phyloP scores from a whole-genome alignment of 805 yeast genomes.

The Kodamaea restingae region DNA sequence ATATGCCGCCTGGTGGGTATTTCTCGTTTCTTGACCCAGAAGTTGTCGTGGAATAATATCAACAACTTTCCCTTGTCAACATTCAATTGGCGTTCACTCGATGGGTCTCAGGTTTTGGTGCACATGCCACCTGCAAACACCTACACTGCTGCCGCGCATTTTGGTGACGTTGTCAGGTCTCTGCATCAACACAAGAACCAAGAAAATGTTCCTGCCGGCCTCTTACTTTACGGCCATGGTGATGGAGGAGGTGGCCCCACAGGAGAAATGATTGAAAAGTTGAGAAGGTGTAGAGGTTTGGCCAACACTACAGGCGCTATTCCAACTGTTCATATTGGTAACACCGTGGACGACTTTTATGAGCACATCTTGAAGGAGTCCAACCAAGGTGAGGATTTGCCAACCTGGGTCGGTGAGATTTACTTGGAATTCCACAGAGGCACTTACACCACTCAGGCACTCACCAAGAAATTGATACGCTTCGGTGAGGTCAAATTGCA shows the following conservation, averaged over 20 bases:
- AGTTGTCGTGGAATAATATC: constrained; percentile 94
- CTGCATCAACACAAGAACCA: constrained; percentile 78
- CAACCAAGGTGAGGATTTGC: constrained; percentile 61
- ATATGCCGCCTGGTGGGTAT: constrained; percentile 84
- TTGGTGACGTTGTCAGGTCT: constrained; percentile 86
- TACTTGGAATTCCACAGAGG: constrained; percentile 96
- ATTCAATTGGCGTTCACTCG: constrained; percentile 93
- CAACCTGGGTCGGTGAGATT: constrained; percentile 90
- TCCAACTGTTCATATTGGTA: constrained; percentile 78
- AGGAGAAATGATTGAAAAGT: constrained; percentile 86
- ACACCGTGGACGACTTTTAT: constrained; percentile 76
- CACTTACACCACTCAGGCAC: constrained; percentile 92
- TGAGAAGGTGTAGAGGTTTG: constrained; percentile 86
- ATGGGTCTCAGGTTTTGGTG: constrained; percentile 87
- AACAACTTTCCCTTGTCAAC: constrained; percentile 86
- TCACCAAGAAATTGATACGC: constrained; percentile 77
- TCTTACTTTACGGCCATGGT: constrained; percentile 86
- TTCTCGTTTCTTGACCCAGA: constrained; percentile 84
- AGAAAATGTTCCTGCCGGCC: constrained; percentile 73
- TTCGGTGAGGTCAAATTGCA: constrained; percentile 69
- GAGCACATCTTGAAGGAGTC: constrained; percentile 60
- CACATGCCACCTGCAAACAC: constrained; percentile 99
- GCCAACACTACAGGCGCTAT: constrained; percentile 74
- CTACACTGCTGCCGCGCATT: constrained; percentile 88
- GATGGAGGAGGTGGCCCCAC: constrained; percentile 99